Base-by-base conservation (phyloP, 768 basidiomycete genomes). In the Amanita rimosa region DNA sequence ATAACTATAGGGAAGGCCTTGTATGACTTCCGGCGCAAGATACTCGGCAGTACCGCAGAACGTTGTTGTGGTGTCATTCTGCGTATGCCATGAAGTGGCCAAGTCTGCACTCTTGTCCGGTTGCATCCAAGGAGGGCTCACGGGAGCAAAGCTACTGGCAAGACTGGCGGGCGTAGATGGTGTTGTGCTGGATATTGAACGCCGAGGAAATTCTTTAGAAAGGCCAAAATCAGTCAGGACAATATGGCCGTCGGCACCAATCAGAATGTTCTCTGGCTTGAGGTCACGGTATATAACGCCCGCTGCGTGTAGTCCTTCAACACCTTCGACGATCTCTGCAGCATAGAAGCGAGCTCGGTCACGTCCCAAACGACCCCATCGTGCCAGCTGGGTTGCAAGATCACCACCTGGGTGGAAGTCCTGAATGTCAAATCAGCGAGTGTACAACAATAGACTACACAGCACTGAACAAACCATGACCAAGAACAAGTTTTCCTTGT, bases 1-100 rank as follows among this genome's bases (percentile, higher is more conserved):
- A 59, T 92, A 98, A 54, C 84, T 83, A 61, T 98, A 95, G 16
- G 83, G 76, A 57, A 86, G 64, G 1, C 93, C 89, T 58, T 91
- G 87, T 56, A 98, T 91, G 39, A 98, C 93, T 66, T 99, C 95
- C 0, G 96, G 96, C 10, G 96, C 92, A 6, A 96, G 77, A 57
- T 96, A 96, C 65, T 95, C 92, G 3, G 92, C 92, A n/a, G 92
- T 95, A 8, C 92, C 92, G 64, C 88, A 95, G 61, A 96, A 95
- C 6, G 93, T 93, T 21, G 71, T 80, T 17, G 93, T 93, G 48
- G 77, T 70, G 57, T 94, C 86, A 24, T 66, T 60, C 58, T 68
- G 73, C 5, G 73, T 74, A 51, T 76, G 75, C 83, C 82, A 85
- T 11, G 76, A 78, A 19, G 64, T 53, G 4, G 72, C 65, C 38